Conservation (phyloP, 805 yeast species). For the Starmerella khaoyaiensis region DNA sequence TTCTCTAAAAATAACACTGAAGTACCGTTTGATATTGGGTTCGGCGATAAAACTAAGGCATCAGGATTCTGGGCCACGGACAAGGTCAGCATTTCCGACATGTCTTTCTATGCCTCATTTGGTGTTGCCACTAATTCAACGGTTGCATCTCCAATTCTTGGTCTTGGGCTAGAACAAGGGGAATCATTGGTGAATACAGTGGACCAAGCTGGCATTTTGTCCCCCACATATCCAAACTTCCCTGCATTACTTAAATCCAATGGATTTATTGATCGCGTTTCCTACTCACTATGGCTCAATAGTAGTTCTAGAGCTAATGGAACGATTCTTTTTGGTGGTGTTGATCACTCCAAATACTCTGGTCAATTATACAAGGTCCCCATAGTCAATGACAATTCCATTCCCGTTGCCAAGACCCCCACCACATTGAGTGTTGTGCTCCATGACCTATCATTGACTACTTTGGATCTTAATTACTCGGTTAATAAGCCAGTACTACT, state of each 20-base stretch:
- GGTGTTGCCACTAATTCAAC: conserved; percentile 60
- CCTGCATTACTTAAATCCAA: conserved; percentile 27
- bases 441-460: conserved; percentile 2
- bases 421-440: conserved; percentile 14
- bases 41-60: conserved; percentile 30
- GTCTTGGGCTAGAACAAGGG: conserved; percentile 26
- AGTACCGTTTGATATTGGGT: conserved; percentile 19
- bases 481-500: conserved; percentile 12
- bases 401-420: conserved; percentile 1
- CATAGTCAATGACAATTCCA: conserved; percentile 18
- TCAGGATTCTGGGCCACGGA: conserved; percentile 43
- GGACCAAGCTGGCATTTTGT: conserved; percentile 5
- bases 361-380: conserved; percentile 30
- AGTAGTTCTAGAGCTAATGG: conserved; percentile 26
- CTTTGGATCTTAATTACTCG: neutral
- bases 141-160: conserved; percentile 42
- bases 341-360: conserved; percentile 31
- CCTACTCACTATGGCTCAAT: conserved; percentile 37
- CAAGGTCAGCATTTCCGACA: conserved; percentile 36
- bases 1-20: conserved; percentile 10
- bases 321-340: conserved; percentile 32
- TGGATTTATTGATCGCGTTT: conserved; percentile 31
- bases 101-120: conserved; percentile 29
- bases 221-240: conserved; percentile 22
- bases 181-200: conserved; percentile 23